phyloP scores from a whole-genome alignment of 805 yeast genomes.

The Candida sithepensis region DNA sequence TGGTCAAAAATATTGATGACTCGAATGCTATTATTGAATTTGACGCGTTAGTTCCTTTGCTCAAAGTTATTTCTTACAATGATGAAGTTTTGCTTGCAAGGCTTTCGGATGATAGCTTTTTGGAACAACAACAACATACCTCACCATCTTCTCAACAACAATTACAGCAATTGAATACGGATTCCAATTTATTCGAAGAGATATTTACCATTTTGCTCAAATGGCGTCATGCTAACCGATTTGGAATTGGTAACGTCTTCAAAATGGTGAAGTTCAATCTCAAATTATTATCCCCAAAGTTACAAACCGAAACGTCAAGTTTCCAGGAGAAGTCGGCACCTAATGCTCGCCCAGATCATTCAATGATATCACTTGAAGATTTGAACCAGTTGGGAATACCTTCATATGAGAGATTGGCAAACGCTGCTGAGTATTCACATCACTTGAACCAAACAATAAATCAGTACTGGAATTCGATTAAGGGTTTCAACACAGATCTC shows the following conservation, averaged over 20 bases:
- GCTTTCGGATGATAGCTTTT: background rate
- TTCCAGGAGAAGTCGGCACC: background rate
- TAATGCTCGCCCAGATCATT: conserved; percentile 1
- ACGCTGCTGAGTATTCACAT: conserved; percentile 31
- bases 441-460: conserved; percentile 23
- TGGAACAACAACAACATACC: background rate
- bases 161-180: conserved; percentile 1
- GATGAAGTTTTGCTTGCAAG: conserved; percentile 2
- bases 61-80: conserved; percentile 21
- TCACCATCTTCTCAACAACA: conserved; percentile 1
- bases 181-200: conserved; percentile 14
- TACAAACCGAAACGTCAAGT: background rate
- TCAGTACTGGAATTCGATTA: conserved; percentile 25
- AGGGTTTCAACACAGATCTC: conserved; percentile 16
- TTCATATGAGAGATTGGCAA: conserved; percentile 27
- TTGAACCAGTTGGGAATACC: conserved; percentile 23
- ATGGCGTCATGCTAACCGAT: conserved; percentile 19
- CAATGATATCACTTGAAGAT: conserved; percentile 14
- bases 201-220: conserved; percentile 10
- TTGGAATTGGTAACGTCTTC: conserved; percentile 6
- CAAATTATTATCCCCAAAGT: conserved; percentile 4
- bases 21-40: conserved; percentile 5
- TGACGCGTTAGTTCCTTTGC: conserved; percentile 12
- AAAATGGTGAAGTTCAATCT: conserved; percentile 6
- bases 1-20: conserved; percentile 14